These are phyloP conservation scores for Anaeromyces robustus DNA, from an alignment of 192 early-diverging fungal species.

Conservation along the genomic window DNA sequence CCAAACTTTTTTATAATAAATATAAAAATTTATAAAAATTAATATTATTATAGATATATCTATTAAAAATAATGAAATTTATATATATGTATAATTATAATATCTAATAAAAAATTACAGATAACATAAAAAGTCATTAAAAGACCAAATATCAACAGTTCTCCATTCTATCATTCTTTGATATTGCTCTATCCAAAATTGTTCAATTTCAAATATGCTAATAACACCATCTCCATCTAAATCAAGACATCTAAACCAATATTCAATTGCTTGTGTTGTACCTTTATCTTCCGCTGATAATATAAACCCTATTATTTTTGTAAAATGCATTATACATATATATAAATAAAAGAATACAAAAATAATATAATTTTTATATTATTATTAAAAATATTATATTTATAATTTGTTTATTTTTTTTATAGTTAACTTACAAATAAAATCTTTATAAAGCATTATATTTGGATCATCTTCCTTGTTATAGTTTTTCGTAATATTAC, in stretches of 20 bases:
- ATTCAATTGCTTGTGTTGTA: constrained; percentile 39
- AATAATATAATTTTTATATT: no score
- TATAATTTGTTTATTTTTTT: no score
- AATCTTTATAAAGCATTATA: constrained; percentile 44
- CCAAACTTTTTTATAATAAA: constrained; percentile 12
- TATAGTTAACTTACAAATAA: constrained; percentile 25
- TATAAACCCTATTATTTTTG: constrained; percentile 41
- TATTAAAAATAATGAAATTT: no score
- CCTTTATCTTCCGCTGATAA: constrained; percentile 69
- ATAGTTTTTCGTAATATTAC: background rate
- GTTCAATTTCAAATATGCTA: constrained; percentile 65
- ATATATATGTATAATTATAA: no score
- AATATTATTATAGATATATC: no score
- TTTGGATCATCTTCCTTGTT: background rate
- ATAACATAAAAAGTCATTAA: constrained; percentile 34
- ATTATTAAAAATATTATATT: no score
- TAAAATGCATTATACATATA: background rate
- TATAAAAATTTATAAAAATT: no score
- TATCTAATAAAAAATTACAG: constrained; percentile 12
- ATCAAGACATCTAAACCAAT: constrained; percentile 92
- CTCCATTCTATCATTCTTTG: constrained; percentile 30
- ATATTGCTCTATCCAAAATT: constrained; percentile 75
- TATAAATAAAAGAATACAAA: no score
- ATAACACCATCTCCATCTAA: constrained; percentile 76
- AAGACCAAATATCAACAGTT: constrained; percentile 20